phyloP scores from a whole-genome alignment of 257 asterid genomes.

The Nemophila menziesii region DNA sequence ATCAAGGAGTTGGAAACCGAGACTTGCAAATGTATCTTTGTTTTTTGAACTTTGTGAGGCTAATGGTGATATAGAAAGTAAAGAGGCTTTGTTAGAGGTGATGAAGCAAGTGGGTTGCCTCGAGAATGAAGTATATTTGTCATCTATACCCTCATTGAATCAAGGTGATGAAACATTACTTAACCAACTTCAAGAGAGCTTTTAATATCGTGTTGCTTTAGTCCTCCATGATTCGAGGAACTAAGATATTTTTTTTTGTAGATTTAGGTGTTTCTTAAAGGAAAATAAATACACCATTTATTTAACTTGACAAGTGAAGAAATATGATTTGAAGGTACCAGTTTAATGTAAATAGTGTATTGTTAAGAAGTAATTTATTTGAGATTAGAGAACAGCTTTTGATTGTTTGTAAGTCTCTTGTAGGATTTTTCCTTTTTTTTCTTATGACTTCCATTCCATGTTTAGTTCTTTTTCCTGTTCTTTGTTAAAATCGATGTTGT shows the following conservation, averaged over 20 bases:
- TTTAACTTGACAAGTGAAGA: too few relatives aligned
- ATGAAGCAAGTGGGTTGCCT: constrained; percentile 51
- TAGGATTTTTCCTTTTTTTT: too few relatives aligned
- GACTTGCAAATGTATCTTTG: constrained; percentile 30
- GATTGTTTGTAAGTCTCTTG: neutral
- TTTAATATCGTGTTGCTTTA: constrained; percentile 20
- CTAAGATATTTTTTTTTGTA: too few relatives aligned
- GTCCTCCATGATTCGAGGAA: neutral
- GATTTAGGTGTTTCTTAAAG: too few relatives aligned
- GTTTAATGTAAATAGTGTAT: neutral
- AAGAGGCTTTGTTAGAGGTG: constrained; percentile 37
- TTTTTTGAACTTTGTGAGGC: constrained; percentile 48
- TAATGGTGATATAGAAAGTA: constrained; percentile 32
- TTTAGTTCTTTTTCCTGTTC: neutral
- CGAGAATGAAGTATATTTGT: constrained; percentile 41
- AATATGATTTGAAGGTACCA: neutral
- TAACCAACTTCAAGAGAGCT: constrained; percentile 49
- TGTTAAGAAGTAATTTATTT: too few relatives aligned
- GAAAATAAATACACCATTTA: too few relatives aligned
- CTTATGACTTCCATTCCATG: neutral
- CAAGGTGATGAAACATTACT: constrained; percentile 26
- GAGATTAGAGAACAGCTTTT: neutral
- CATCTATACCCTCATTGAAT: constrained; percentile 22
- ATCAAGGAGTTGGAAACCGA: constrained; percentile 67
- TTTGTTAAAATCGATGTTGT: neutral